These are phyloP conservation scores for Pseudogymnoascus sp. DNA, from an alignment of 2,329 filamentous ascomycete species.

Conservation along the genomic window DNA sequence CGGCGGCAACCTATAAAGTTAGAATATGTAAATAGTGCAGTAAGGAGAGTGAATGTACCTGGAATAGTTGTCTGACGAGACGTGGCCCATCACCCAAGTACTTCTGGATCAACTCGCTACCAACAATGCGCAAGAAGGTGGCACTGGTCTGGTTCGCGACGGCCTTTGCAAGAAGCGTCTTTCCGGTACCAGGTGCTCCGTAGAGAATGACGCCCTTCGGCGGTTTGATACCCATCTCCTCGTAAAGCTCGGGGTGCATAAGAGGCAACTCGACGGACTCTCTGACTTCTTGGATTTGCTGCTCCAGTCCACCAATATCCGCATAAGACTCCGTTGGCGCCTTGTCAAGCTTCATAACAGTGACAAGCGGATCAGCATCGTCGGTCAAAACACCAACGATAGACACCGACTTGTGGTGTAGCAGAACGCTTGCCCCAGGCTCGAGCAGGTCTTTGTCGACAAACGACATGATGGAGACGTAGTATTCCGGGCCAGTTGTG, in stretches of 20 bases:
- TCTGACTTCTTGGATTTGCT: slow-evolving; percentile 93
- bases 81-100: slow-evolving; percentile 94
- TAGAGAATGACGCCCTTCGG: slow-evolving; percentile 99
- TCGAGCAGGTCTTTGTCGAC: slow-evolving; percentile 98
- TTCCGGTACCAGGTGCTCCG: slow-evolving; percentile 92
- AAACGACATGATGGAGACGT: slow-evolving; percentile 99
- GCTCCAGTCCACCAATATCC: slow-evolving; percentile 92
- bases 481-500: slow-evolving; percentile 95
- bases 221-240: slow-evolving; percentile 99
- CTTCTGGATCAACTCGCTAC: slow-evolving; percentile 96
- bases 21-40: slow-evolving; percentile 10
- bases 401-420: slow-evolving; percentile 96
- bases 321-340: slow-evolving; percentile 97
- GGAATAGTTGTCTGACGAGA: slow-evolving; percentile 91
- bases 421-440: slow-evolving; percentile 85
- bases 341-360: slow-evolving; percentile 99
- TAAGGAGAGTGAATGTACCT: slow-evolving; percentile 41
- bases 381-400: slow-evolving; percentile 96
- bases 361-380: slow-evolving; percentile 89
- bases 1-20: slow-evolving; percentile 65
- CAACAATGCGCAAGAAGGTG: slow-evolving; percentile 94
- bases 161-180: slow-evolving; percentile 90
- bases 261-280: slow-evolving; percentile 95
- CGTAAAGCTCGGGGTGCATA: slow-evolving; percentile 92
- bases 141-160: slow-evolving; percentile 99